Evolutionary conservation across 2,329 filamentous ascomycete species (phyloP).

Genomic region (Simplicillium aogashimaense): DNA sequence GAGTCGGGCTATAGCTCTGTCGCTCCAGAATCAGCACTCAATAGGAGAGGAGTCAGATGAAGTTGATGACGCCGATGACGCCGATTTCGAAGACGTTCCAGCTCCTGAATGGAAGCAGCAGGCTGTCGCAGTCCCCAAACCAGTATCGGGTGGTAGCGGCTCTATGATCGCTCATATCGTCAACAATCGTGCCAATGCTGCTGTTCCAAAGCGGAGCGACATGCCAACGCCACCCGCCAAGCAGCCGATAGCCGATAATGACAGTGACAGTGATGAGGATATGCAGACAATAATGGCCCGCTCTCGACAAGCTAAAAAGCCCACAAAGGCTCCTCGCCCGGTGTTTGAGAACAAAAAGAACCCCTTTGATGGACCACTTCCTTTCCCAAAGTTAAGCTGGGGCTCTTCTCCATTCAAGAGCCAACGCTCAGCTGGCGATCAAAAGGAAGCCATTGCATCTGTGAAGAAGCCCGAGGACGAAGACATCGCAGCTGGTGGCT

Average conservation of each 20-base stretch:
- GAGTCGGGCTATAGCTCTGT: conserved; percentile 74
- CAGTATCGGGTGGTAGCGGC: conserved; percentile 40
- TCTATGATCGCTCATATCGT: conserved; percentile 63
- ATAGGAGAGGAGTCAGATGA: conserved; percentile 19
- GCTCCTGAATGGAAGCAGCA: conserved; percentile 46
- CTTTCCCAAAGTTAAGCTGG: conserved; percentile 79
- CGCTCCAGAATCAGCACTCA: conserved; percentile 56
- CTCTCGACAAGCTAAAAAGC: conserved; percentile 52
- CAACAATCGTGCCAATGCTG: conserved; percentile 61
- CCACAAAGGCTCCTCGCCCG: conserved; percentile 22
- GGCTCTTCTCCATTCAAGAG: conserved; percentile 49
- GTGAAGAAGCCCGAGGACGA: conserved; percentile 13
- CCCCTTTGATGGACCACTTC: conserved; percentile 68
- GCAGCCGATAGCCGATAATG: conserved; percentile 8
- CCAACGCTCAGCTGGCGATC: conserved; percentile 13
- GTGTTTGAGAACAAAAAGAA: conserved; percentile 45
- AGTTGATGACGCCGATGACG: conserved; percentile 23
- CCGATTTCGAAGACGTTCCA: conserved; percentile 39
- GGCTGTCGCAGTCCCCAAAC: conserved; percentile 37
- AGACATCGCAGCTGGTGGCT: conserved; percentile 19
- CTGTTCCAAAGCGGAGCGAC: conserved; percentile 33
- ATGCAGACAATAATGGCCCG: conserved; percentile 66
- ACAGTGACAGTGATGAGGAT: conserved; percentile 73
- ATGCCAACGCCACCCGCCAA: conserved; percentile 12
- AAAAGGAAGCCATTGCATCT: not conserved